Base-by-base conservation (phyloP, 345 rosid species). In the Noccaea bulbosa region DNA sequence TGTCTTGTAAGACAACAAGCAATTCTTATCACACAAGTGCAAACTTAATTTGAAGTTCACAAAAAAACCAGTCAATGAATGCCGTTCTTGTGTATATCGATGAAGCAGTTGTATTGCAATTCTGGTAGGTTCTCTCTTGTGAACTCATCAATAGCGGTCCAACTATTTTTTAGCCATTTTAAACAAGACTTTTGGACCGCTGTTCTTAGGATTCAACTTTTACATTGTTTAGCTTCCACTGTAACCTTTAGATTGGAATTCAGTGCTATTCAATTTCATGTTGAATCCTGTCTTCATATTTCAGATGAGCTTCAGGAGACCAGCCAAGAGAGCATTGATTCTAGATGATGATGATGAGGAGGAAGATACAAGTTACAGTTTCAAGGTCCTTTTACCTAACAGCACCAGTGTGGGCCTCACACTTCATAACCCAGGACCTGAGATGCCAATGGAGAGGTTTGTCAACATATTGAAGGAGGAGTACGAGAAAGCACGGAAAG, bases 351-450 rank as follows among this genome's bases (percentile, higher is more conserved):
- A 67, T 33, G 79, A 51, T 3, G 77, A 62, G 0, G 64, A 35
- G 4, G 54, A 35, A 4, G 54, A 63, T 11, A 16, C 4, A 0
- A 7, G 24, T 0, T 84, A 81, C 62, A 78, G n/a, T 53, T 87
- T 90, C 59, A 81, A 78, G 66, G 65, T 87, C 1, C 69, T 87
- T n/a, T 62, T 90, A 41, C 96, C 96, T 0, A 82, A 82, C 52
- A 77, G 87, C n/a, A 61, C 81, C 16, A 66, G 79, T 3, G 80
- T 90, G 8, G 70, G 16, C 0, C 53, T 87, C 17, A 41, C 68
- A 6, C 0, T 86, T 15, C 47, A 46, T 7, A 39, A 80, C 10
- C 80, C 83, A 0, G 24, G n/a, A 9, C 47, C 20, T 0, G 56
- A 71, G 5, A 86, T 90, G 75, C 5, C 70, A 0, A 59, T 84